Base-by-base conservation (phyloP, 1,284 basidiomycete genomes). In the Ustilago nuda region DNA sequence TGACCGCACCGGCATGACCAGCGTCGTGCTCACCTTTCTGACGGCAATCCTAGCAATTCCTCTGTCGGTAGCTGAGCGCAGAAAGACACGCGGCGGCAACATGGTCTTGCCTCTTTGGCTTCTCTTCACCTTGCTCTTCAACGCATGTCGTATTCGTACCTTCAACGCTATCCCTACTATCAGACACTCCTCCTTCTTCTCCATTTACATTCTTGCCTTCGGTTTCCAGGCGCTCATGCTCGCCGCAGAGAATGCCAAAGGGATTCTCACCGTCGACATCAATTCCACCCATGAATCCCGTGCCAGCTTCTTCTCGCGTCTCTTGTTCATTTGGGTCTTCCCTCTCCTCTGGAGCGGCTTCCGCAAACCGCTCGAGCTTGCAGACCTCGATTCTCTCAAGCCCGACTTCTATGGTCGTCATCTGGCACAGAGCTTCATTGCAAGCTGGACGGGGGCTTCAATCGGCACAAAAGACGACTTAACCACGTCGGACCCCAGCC, bases 311-410 rank as follows among this genome's bases (percentile, higher is more conserved):
- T 60, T 79, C 43, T 79, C 77, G 17, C 63, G 67, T 11, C 65
- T 81, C 33, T 37, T 72, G 45, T 81, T 81, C 58, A n/a, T 65
- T n/a, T 81, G 79, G 79, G 70, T 78, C 12, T 35, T 72, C 27
- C 73, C 78, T 8, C 39, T 78, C n/a, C 55, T 81, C 17, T 80
- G 63, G 60, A 61, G 17, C 5, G 79, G 79, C 32, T 72, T 41
- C 63, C 70, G 66, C 32, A 53, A 39, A 19, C 78, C 78, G 1
- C 63, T 81, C 23, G 51, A 68, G 32, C 58, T 80, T 56, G 50
- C 65, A 3, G 72, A 80, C 30, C 64, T 81, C 32, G 78, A 81
- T 39, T 23, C 51, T 5, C 69, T 81, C 43, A 71, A 70, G 36
- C 54, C 69, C 12, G 61, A 78, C 13, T 81, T 56, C 50, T 53